Evolutionary conservation across 805 yeast species (phyloP).

Genomic region (Starmerella stigmatis): DNA sequence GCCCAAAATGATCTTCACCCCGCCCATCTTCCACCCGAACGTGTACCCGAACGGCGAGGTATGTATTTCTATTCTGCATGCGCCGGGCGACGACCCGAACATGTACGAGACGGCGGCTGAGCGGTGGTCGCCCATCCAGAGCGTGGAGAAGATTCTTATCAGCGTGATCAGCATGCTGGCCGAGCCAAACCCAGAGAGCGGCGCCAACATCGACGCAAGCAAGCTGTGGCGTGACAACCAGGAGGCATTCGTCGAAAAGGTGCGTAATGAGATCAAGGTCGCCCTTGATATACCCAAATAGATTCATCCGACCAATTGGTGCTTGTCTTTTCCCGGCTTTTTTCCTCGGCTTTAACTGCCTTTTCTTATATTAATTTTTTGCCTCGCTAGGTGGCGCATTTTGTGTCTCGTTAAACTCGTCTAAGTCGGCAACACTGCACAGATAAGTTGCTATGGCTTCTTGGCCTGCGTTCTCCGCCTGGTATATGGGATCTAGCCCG

Average conservation of each 20-base stretch:
- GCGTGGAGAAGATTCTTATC: slow-evolving; percentile 88
- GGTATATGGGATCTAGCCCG: slow-evolving; percentile 76
- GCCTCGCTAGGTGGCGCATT: neutral
- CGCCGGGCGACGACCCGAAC: slow-evolving; percentile 96
- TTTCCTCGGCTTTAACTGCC: too few species aligned
- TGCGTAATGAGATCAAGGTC: slow-evolving; percentile 55
- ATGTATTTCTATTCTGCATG: slow-evolving; percentile 86
- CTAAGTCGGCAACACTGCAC: slow-evolving; percentile 51
- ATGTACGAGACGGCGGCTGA: slow-evolving; percentile 93
- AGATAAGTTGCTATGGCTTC: slow-evolving; percentile 71
- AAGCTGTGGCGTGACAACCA: slow-evolving; percentile 87
- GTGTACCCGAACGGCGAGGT: slow-evolving; percentile 90
- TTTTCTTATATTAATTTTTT: too few species aligned
- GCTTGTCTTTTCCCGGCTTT: neutral
- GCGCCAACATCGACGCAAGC: slow-evolving; percentile 75
- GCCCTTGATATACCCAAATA: slow-evolving; percentile 50
- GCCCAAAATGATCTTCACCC: slow-evolving; percentile 62
- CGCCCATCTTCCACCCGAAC: slow-evolving; percentile 86
- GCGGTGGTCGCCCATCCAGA: slow-evolving; percentile 96
- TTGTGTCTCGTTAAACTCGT: slow-evolving; percentile 18
- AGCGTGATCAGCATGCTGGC: slow-evolving; percentile 95
- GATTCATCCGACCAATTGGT: too few species aligned
- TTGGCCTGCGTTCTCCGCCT: slow-evolving; percentile 72
- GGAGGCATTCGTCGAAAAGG: slow-evolving; percentile 52
- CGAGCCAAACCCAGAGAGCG: slow-evolving; percentile 88